phyloP scores from a whole-genome alignment of 225 moss, liverwort and hornwort species.

The Polytrichum formosum region DNA sequence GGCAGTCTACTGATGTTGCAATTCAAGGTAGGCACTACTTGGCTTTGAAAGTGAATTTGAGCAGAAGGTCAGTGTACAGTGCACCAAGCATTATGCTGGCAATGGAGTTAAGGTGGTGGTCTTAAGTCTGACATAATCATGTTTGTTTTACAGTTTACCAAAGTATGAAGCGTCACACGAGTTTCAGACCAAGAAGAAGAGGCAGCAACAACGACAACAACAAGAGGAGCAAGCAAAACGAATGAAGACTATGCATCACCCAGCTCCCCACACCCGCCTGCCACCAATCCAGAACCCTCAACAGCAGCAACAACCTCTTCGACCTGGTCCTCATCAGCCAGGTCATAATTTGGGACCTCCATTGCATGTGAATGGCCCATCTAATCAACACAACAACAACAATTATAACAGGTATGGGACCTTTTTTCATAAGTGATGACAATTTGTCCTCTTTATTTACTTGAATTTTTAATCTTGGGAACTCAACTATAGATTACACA shows the following conservation, averaged over 20 bases:
- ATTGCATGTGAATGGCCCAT: constrained; percentile 50
- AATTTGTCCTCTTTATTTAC: too few species aligned
- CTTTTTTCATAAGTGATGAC: background rate
- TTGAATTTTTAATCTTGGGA: too few species aligned
- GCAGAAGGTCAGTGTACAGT: background rate
- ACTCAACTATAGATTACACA: too few species aligned
- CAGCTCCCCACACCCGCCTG: constrained; percentile 65
- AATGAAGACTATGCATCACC: constrained; percentile 72
- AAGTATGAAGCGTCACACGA: constrained; percentile 91
- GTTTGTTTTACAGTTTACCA: constrained; percentile 52
- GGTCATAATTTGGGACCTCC: constrained; percentile 70
- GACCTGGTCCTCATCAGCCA: constrained; percentile 64
- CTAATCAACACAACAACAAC: constrained; percentile 56
- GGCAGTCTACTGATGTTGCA: background rate
- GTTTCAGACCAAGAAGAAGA: constrained; percentile 90
- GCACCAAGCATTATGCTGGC: background rate
- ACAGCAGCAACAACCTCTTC: constrained; percentile 47
- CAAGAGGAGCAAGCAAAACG: constrained; percentile 85
- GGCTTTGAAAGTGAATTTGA: background rate
- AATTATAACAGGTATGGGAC: constrained; percentile 22
- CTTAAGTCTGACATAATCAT: background rate
- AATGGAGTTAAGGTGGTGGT: background rate
- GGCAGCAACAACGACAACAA: constrained; percentile 80
- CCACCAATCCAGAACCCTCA: constrained; percentile 47
- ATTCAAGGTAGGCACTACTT: background rate